A percentile compares a stretch with the other conserved stretches of the same genome.
These are phyloP conservation scores for Picea engelmannii DNA, from an alignment of 83 land plant species.

Conservation along the genomic window DNA sequence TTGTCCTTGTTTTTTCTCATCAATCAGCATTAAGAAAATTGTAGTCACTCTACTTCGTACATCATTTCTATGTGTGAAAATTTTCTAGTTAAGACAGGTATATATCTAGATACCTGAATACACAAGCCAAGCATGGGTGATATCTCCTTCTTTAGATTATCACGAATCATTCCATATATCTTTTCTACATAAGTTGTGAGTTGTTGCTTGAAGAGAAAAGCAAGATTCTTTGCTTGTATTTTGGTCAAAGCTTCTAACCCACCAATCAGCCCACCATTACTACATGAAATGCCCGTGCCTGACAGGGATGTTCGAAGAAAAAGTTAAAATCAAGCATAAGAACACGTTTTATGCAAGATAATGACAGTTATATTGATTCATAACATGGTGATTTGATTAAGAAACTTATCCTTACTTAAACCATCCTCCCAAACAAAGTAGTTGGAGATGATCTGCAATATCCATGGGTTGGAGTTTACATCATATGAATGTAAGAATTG, in stretches of 20 bases:
- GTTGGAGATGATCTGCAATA: constrained; percentile 58
- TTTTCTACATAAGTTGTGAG: constrained; percentile 98
- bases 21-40: neutral
- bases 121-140: constrained; percentile 90
- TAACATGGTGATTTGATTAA: neutral
- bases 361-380: neutral
- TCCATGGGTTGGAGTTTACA: constrained; percentile 53
- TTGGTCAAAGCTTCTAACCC: constrained; percentile 73
- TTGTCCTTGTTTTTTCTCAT: neutral
- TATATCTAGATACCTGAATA: constrained; percentile 70
- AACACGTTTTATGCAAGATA: neutral
- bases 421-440: constrained; percentile 74
- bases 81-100: neutral
- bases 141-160: constrained; percentile 94
- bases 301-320: constrained; percentile 73
- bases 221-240: constrained; percentile 98
- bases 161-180: constrained; percentile 97
- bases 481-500: constrained; percentile 41
- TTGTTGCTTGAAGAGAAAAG: constrained; percentile 96
- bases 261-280: constrained; percentile 68
- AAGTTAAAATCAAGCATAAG: constrained; percentile 20
- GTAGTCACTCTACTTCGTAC: neutral
- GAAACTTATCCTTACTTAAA: constrained; percentile 33
- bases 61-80: neutral
- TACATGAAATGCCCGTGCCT: constrained; percentile 60